Conservation (phyloP, 2,329 filamentous ascomycete genomes). For the Bipolaris oryzae region DNA sequence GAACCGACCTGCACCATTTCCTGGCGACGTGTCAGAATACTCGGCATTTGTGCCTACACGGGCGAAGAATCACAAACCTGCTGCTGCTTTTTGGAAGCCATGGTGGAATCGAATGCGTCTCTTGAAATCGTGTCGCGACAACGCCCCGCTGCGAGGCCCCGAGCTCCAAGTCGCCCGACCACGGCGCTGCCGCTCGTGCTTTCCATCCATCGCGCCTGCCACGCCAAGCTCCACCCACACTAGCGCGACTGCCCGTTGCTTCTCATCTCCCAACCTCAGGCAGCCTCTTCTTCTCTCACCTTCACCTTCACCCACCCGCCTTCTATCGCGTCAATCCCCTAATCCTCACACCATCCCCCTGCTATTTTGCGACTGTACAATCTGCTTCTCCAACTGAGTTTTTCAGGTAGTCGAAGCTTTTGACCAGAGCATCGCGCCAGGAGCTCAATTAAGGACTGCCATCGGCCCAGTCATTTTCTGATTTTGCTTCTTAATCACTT, state of each 20-base stretch:
- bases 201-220: slow-evolving; percentile 15
- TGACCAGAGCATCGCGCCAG: background rate
- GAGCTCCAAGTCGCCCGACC: slow-evolving; percentile 17
- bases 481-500: background rate
- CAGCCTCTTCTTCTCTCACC: slow-evolving; percentile 22
- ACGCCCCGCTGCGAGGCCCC: slow-evolving; percentile 25
- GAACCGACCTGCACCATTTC: slow-evolving; percentile 99
- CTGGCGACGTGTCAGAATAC: slow-evolving; percentile 57
- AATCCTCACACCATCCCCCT: background rate
- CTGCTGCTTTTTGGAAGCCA: slow-evolving; percentile 57
- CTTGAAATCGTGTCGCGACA: slow-evolving; percentile 7
- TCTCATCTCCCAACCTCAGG: slow-evolving; percentile 30
- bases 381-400: background rate
- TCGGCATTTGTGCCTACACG: background rate
- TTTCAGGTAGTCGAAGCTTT: background rate
- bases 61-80: slow-evolving; percentile 35
- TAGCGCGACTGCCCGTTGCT: slow-evolving; percentile 21
- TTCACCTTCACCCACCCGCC: slow-evolving; percentile 1
- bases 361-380: background rate
- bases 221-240: slow-evolving; percentile 27
- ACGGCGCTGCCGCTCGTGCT: slow-evolving; percentile 11
- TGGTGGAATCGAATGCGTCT: slow-evolving; percentile 28
- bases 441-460: background rate
- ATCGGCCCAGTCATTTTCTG: background rate
- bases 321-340: background rate